Base-by-base conservation (phyloP, 345 rosid species). In the Geranium brycei region DNA sequence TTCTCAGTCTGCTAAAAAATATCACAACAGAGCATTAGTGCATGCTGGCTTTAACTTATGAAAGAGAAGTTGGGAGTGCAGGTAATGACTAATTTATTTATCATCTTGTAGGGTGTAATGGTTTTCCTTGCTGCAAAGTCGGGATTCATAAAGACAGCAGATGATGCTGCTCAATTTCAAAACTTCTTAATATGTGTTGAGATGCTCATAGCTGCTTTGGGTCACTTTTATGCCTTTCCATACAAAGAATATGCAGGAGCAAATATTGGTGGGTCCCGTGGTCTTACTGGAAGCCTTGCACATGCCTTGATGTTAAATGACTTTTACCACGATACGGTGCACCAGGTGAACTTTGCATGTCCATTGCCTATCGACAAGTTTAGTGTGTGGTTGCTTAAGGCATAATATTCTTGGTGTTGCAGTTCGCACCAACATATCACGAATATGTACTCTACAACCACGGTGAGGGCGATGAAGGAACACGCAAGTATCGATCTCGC, bases 181-280 rank as follows among this genome's bases (percentile, higher is more conserved):
- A 80, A 91, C 72, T 88, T 95, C 68, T 83, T 91, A 65, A 82
- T 91, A 65, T 95, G 99, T 61, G 87, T 88, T 57, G 96, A 95
- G 83, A 95, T 95, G 99, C 96, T 95, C 68, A 72, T 95, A 69
- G 99, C 99, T 65, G 99, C 97, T 11, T 73, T 82, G 47, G 99
- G 96, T 65, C 99, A 95, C 82, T 81, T 87, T 70, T 91, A 78
- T 76, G 99, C 99, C 58, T 95, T 95, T 68, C 97, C 97, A 3
- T 95, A 95, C 84, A 95, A 85, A 76, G 97, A 95, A 80, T 95
- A 91, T 78, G 96, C 97, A 23, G 95, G 87, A 60, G 97, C 99
- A 56, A 95, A 91, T 80, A 82, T 91, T 66, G 88, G 88, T 30
- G 85, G 86, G 19, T 69, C 86, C 60, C 80, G 71, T 68, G 87